Evolutionary conservation across 2,329 filamentous ascomycete genomes (phyloP), one percentile per base, ranked within the genome.

Genomic region (Grosmannia clavigera): DNA sequence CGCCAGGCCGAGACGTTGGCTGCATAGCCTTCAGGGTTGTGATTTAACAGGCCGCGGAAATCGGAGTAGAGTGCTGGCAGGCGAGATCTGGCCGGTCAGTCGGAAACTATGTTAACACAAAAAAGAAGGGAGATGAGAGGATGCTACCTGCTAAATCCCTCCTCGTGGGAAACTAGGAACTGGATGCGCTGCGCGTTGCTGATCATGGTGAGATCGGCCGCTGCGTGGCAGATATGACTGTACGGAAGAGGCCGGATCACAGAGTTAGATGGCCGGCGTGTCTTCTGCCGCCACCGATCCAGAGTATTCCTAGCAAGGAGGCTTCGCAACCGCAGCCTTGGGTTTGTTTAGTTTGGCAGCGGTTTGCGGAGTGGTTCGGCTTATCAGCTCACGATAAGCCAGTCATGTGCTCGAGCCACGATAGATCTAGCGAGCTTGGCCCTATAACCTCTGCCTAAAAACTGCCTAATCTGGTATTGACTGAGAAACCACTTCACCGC

Each of bases 1-100:
- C 71, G 69, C 71, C 71, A 73, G 48, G 70, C 70, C 7, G 70
- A 70, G 7, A 72, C 61, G 60, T 73, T 73, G 61, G 70, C 70
- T 33, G 65, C 55, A 60, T 68, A 61, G 61, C 65, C 57, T 56
- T 67, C 64, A 12, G 67, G 62, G 58, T 70, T 67, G 60, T 63
- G 63, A 29, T 64, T 55, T 31, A 63, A 63, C 53, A 68, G 63
- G 63, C 65, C 63, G 55, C 65, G 65, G 61, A 67, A 68, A 63
- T 67, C 66, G 16, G 67, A 67, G 61, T 67, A 67, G 35, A 69
- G 65, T 10, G 66, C 65, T 11, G 64, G 65, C 16, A 65, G 58
- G n/a, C 67, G 66, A 46, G 65, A 64, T 59, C 66, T 68, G 48
- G 27, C 5, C 14, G 19, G 11, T 55, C 29, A 58, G 58, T 40